Evolutionary conservation across 805 yeast genomes (phyloP), one percentile per base, ranked within the genome.

Genomic region (Yamadazyma scolyti): DNA sequence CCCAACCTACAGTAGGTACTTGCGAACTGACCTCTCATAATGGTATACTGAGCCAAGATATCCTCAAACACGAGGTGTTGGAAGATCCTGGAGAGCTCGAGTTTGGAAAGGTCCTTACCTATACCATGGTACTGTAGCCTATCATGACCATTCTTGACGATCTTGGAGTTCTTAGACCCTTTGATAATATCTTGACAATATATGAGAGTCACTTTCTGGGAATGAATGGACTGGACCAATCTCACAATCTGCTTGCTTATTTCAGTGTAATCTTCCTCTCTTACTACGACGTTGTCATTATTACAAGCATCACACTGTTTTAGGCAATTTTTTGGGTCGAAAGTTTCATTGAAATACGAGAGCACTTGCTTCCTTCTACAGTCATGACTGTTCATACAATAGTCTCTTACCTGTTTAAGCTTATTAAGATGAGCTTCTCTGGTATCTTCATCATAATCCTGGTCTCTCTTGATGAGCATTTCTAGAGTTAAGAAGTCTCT

Each of bases 351-450:
- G 61, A 93, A 93, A 50, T 89, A 93, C 30, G 85, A 90, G 30
- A 93, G 65, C 3, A 93, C 95, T 45, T 88, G 89, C 46, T 79
- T 75, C 40, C 97, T 71, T 33, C 98, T 74, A 54, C 98, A 93
- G 53, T 89, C 97, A 3, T 89, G 79, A 8, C 72, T 69, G 54
- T 93, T 90, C 40, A 89, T 96, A 59, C 97, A 90, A 52, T 87
- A 93, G 50, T 82, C 89, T 43, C 85, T 76, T 9, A 93, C 96
- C 43, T 86, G 87, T 33, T 84, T 71, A 42, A 93, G 61, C 51
- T 86, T 82, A 20, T 78, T 71, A 38, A 79, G 57, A 55, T 90
- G 96, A 41, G 79, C 82, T 42, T 85, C 93, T 41, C 80, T 78
- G 22, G 82, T 82, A 9, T 54, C 69, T 19, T 61, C 58, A 35